A percentile compares a stretch with the other conserved stretches of the same genome.
phyloP scores from a whole-genome alignment of 108 stramenopile genomes.

The Phaeodactylum tricornutum region DNA sequence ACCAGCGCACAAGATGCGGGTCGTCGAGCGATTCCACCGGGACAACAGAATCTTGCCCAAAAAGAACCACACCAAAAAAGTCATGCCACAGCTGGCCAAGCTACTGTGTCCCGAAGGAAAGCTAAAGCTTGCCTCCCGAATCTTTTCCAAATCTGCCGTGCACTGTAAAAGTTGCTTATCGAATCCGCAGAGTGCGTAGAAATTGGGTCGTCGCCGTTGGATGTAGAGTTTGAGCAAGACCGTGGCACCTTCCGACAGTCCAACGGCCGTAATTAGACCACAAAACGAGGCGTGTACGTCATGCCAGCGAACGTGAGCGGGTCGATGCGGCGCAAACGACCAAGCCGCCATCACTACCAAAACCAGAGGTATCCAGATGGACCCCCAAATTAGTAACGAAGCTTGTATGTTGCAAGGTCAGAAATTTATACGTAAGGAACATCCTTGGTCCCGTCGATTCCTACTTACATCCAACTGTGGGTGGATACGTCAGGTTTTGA shows the following conservation, averaged over 20 bases:
- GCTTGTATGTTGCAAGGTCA: neutral
- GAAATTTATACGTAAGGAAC: neutral
- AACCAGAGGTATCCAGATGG: conserved; percentile 13
- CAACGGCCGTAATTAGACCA: conserved; percentile 38
- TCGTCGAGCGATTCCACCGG: too few species aligned
- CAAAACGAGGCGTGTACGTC: conserved; percentile 37
- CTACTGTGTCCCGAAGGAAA: conserved; percentile 79
- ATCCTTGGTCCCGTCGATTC: neutral
- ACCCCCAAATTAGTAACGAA: conserved; percentile 12
- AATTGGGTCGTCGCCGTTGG: conserved; percentile 64
- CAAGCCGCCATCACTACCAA: conserved; percentile 8
- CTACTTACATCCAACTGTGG: conserved; percentile 20
- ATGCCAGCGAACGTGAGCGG: conserved; percentile 1
- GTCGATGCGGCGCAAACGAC: neutral
- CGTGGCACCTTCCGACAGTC: conserved; percentile 51
- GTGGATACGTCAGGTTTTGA: conserved; percentile 20
- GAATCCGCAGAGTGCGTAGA: conserved; percentile 73
- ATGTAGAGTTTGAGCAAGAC: conserved; percentile 62
- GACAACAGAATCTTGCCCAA: conserved; percentile 15
- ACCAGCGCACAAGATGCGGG: conserved; percentile 6
- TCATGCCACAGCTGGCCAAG: conserved; percentile 53
- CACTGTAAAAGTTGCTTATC: conserved; percentile 33
- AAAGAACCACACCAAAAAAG: conserved; percentile 48
- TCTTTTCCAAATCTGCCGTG: conserved; percentile 26
- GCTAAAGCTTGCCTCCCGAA: conserved; percentile 50